Percentiles rank a stretch among this genome's conserved stretches.
Conservation (phyloP, 2,329 filamentous ascomycete genomes). For the Coleophoma eucalyptorum region DNA sequence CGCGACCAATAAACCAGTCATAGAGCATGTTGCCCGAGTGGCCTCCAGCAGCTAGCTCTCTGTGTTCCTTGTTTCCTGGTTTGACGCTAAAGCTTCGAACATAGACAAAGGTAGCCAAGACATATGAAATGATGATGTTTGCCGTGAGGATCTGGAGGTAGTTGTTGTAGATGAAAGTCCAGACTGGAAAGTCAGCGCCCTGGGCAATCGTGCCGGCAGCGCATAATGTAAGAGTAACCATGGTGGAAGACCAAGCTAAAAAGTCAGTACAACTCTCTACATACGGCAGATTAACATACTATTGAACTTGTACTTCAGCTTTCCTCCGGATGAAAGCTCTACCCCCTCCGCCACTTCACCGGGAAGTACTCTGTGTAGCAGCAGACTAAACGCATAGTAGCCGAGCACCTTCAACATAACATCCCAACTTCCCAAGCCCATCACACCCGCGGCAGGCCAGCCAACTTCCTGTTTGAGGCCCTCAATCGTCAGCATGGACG, state of each 20-base stretch:
- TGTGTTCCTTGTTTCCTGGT: constrained; percentile 64
- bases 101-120: constrained; percentile 76
- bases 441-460: constrained; percentile 71
- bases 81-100: constrained; percentile 78
- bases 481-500: constrained; percentile 65
- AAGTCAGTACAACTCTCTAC: constrained; percentile 8
- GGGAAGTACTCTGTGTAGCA: constrained; percentile 74
- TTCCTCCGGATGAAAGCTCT: constrained; percentile 65
- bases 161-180: constrained; percentile 91
- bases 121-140: constrained; percentile 73
- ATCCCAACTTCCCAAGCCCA: constrained; percentile 65
- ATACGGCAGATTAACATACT: constrained; percentile 38
- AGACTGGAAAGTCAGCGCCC: constrained; percentile 80
- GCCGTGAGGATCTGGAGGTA: constrained; percentile 81
- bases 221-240: constrained; percentile 67
- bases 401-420: constrained; percentile 67
- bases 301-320: constrained; percentile 80
- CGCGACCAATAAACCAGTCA: constrained; percentile 95
- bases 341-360: constrained; percentile 69
- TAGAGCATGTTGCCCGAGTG: constrained; percentile 83
- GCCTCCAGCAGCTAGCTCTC: constrained; percentile 79
- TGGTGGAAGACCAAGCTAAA: constrained; percentile 70
- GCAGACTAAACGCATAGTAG: constrained; percentile 74
- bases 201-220: constrained; percentile 72
- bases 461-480: constrained; percentile 76